Conservation (phyloP, 805 yeast genomes). For the Candida hungchunana region DNA sequence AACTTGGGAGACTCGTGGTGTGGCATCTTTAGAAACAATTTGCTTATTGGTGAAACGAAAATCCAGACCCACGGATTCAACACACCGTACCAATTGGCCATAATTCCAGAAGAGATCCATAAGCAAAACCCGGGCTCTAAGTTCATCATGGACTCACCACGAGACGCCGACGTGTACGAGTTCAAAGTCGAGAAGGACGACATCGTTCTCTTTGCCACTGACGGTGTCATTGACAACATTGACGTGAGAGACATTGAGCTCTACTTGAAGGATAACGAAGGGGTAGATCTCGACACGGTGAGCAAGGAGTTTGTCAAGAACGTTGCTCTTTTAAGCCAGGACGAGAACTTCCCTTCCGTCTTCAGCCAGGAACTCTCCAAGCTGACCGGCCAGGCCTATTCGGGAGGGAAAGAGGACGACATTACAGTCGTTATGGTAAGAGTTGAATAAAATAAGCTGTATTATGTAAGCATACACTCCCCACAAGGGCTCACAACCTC, state of each 20-base stretch:
- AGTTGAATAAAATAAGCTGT: slow-evolving; percentile 18
- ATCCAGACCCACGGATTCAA: slow-evolving; percentile 86
- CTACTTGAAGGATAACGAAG: slow-evolving; percentile 51
- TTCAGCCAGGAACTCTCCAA: slow-evolving; percentile 75
- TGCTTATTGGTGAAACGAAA: slow-evolving; percentile 59
- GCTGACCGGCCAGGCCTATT: slow-evolving; percentile 61
- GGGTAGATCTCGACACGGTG: slow-evolving; percentile 38
- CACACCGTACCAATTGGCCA: slow-evolving; percentile 87
- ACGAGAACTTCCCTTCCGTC: slow-evolving; percentile 73
- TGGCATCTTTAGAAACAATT: slow-evolving; percentile 68
- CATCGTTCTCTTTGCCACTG: slow-evolving; percentile 82
- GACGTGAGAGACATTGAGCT: slow-evolving; percentile 65
- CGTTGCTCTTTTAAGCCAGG: slow-evolving; percentile 67
- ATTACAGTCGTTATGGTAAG: slow-evolving; percentile 76
- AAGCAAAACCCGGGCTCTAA: slow-evolving; percentile 45
- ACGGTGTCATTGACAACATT: slow-evolving; percentile 89
- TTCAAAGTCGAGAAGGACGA: slow-evolving; percentile 70
- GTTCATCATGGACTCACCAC: slow-evolving; percentile 69
- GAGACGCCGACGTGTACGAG: slow-evolving; percentile 58
- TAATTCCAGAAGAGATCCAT: slow-evolving; percentile 63
- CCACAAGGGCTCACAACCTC: too few species aligned
- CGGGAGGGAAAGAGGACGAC: slow-evolving; percentile 96
- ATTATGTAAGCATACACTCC: too few species aligned
- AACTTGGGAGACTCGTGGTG: slow-evolving; percentile 96
- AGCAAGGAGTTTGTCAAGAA: slow-evolving; percentile 56